Evolutionary conservation across 371 early-diverging fungal species (phyloP), one percentile per base, ranked within the genome.

Genomic region (Syncephalastrum contaminatum): DNA sequence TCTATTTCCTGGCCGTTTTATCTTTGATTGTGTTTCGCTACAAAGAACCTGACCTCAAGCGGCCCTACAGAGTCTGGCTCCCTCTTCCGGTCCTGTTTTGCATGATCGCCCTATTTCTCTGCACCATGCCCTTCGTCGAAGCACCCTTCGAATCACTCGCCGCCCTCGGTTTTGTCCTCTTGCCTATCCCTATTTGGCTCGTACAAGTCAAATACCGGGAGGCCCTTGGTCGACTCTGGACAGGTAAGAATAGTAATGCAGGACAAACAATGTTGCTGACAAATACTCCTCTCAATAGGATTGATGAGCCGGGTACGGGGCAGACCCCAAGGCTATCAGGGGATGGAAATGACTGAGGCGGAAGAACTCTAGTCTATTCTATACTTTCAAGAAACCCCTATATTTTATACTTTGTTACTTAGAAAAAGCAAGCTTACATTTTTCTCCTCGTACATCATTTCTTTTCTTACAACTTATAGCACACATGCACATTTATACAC

Each of bases 1-100:
- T 74, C 27, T 70, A 76, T 54, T 79, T 82, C 55, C 54, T 82
- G 43, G 77, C 80, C 6, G 80, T 84, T 1, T 57, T 83, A 0
- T 81, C 80, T 2, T 53, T 86, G 13, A 48, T 86, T 3, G 63
- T 83, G 3, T 69, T 86, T 47, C 74, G 87, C 27, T 84, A 74
- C 54, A 78, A 67, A 19, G 87, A 86, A 49, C 85, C 87, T 2
- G 79, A 79, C 27, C 60, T 86, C 25, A 82, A 82, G 51, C 64
- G 87, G 13, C 87, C 87, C 4, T 86, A 82, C 59, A 66, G 69
- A 24, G 83, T 83, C 3, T 84, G 83, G 85, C 55, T 82, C 24
- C 70, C 76, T 25, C 83, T 84, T 7, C 87, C 87, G 1, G 60
- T 84, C 18, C 50, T 84, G 20, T 86, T 86, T 46, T 79, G 84